These are phyloP conservation scores for Pseudogymnoascus pannorum DNA, from an alignment of 2,329 filamentous ascomycete genomes.

Conservation along the genomic window DNA sequence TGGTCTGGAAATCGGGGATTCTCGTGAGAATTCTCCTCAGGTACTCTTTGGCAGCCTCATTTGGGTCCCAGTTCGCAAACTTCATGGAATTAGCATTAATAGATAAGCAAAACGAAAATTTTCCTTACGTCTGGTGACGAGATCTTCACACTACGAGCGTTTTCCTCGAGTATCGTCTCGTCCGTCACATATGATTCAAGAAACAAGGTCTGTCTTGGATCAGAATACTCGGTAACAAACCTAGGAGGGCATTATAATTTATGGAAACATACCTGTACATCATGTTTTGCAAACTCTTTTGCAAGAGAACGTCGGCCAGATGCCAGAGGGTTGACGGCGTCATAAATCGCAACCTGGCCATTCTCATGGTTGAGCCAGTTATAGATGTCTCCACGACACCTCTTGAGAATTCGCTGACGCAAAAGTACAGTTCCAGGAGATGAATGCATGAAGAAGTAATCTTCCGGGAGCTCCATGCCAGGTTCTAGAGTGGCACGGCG, in stretches of 20 bases:
- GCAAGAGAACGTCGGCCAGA: slow-evolving; percentile 75
- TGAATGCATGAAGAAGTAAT: slow-evolving; percentile 96
- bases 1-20: slow-evolving; percentile 94
- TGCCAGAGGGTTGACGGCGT: slow-evolving; percentile 89
- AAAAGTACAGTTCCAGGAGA: slow-evolving; percentile 87
- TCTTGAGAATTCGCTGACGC: slow-evolving; percentile 94
- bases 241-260: background rate
- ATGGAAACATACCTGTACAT: slow-evolving; percentile 62
- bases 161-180: slow-evolving; percentile 88
- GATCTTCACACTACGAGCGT: slow-evolving; percentile 95
- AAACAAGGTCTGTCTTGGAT: slow-evolving; percentile 68
- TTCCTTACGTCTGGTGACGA: slow-evolving; percentile 78
- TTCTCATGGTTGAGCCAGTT: slow-evolving; percentile 95
- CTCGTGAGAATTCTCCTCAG: slow-evolving; percentile 82
- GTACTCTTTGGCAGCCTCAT: slow-evolving; percentile 89
- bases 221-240: background rate
- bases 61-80: slow-evolving; percentile 86
- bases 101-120: background rate
- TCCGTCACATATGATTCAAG: slow-evolving; percentile 95
- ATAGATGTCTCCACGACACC: slow-evolving; percentile 95
- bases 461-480: slow-evolving; percentile 79
- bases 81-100: slow-evolving; percentile 30
- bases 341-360: slow-evolving; percentile 96
- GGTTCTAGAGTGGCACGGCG: slow-evolving; percentile 82
- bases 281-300: slow-evolving; percentile 96